Percentiles rank a stretch among this genome's conserved stretches.
phyloP scores from a whole-genome alignment of 441 rosid species.

The Geranium incanum region DNA sequence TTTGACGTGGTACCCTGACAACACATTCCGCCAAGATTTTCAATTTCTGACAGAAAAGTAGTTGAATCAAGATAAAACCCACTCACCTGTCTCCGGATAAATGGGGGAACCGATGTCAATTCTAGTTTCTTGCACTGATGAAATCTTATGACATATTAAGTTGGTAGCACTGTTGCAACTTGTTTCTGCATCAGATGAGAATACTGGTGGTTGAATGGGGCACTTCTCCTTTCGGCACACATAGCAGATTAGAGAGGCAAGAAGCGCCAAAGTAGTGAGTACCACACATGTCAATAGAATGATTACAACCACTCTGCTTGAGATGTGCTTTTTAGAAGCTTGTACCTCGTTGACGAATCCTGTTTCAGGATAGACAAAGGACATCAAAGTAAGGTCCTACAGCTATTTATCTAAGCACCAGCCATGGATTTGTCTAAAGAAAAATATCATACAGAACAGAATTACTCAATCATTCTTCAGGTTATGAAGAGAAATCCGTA shows the following conservation, averaged over 20 bases:
- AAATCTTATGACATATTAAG: constrained; percentile 50
- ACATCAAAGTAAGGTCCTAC: constrained; percentile 15
- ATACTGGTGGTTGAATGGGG: constrained; percentile 34
- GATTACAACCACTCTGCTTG: constrained; percentile 49
- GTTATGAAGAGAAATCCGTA: neutral
- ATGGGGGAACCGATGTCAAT: constrained; percentile 35
- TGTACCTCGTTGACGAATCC: constrained; percentile 35
- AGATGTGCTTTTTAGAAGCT: constrained; percentile 38
- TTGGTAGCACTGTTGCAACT: constrained; percentile 73
- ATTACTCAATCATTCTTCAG: neutral
- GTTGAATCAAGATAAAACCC: constrained; percentile 2
- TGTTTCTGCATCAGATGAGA: constrained; percentile 58
- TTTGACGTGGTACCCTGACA: too few relatives aligned
- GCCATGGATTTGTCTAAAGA: neutral
- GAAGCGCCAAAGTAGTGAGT: constrained; percentile 57
- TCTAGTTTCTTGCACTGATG: constrained; percentile 38
- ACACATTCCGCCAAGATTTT: constrained; percentile 8
- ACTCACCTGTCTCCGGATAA: constrained; percentile 37
- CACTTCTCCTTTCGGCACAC: constrained; percentile 38
- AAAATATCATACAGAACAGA: neutral
- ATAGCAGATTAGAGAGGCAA: constrained; percentile 52
- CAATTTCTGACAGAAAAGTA: constrained; percentile 13
- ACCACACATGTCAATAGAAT: constrained; percentile 50
- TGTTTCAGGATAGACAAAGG: constrained; percentile 26
- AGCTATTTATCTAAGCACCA: constrained; percentile 8